phyloP scores from a whole-genome alignment of 805 yeast species.

The Zygoascus flipseniorum region DNA sequence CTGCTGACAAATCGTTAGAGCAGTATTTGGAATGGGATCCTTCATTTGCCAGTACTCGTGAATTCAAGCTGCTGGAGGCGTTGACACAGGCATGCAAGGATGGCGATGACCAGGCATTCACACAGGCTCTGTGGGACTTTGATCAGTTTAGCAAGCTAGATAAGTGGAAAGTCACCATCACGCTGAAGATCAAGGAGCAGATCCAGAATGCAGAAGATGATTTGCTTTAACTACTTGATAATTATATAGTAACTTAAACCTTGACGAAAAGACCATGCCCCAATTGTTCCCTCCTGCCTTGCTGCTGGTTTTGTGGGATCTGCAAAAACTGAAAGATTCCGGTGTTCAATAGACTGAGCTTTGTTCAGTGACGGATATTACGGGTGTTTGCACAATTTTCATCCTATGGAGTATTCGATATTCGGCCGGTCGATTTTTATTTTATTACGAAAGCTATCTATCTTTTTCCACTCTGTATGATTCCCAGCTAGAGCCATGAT shows the following conservation, averaged over 20 bases:
- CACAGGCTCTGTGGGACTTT: slow-evolving; percentile 67
- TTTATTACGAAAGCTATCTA: too few species aligned
- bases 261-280: background rate
- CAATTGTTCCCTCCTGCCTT: background rate
- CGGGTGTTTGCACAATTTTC: background rate
- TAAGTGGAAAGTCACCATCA: slow-evolving; percentile 78
- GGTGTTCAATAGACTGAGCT: too few species aligned
- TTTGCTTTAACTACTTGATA: slow-evolving; percentile 10
- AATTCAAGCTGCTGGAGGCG: slow-evolving; percentile 57
- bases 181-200: slow-evolving; percentile 70
- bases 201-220: slow-evolving; percentile 71
- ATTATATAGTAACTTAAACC: background rate
- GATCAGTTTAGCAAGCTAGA: slow-evolving; percentile 87
- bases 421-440: too few species aligned
- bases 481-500: too few species aligned
- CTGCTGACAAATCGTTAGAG: slow-evolving; percentile 65
- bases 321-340: too few species aligned
- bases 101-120: slow-evolving; percentile 70
- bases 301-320: too few species aligned
- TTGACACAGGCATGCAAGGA: slow-evolving; percentile 66
- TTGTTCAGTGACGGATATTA: too few species aligned
- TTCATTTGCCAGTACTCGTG: slow-evolving; percentile 59
- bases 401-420: too few species aligned
- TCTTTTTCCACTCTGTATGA: background rate
- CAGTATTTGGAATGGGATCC: slow-evolving; percentile 65